These are phyloP conservation scores for Pyronema domesticum DNA, from an alignment of 495 filamentous ascomycete species.

Conservation along the genomic window DNA sequence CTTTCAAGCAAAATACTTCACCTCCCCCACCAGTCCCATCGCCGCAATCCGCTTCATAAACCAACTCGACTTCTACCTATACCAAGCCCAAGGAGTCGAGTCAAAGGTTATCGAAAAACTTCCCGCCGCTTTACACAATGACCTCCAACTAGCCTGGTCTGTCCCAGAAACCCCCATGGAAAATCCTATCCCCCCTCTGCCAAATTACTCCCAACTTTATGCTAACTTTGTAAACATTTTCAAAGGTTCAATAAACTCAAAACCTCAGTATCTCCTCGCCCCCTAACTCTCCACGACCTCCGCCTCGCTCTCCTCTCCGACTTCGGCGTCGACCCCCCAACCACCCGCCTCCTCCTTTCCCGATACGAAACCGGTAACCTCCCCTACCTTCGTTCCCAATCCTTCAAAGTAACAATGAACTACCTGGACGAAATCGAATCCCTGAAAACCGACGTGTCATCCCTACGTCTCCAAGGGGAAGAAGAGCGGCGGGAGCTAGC, in stretches of 20 bases:
- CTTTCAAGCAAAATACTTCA: not conserved
- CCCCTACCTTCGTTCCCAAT: not conserved
- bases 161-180: not conserved
- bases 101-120: not conserved
- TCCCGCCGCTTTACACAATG: not conserved
- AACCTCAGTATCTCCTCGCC: not conserved
- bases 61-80: slow-evolving; percentile 1
- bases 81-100: not conserved
- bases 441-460: not conserved
- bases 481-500: not conserved
- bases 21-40: not conserved
- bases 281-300: not conserved
- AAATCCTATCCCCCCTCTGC: too few relatives aligned
- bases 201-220: too few relatives aligned
- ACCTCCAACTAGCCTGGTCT: not conserved
- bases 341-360: not conserved
- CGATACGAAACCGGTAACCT: not conserved
- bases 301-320: not conserved
- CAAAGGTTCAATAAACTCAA: not conserved
- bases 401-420: slow-evolving; percentile 1
- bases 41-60: not conserved
- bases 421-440: slow-evolving; percentile 1
- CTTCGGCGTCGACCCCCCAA: not conserved
- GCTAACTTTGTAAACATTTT: too few relatives aligned
- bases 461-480: not conserved